Conservation (phyloP, 306 rosid species). For the Fragaria ananassa region DNA sequence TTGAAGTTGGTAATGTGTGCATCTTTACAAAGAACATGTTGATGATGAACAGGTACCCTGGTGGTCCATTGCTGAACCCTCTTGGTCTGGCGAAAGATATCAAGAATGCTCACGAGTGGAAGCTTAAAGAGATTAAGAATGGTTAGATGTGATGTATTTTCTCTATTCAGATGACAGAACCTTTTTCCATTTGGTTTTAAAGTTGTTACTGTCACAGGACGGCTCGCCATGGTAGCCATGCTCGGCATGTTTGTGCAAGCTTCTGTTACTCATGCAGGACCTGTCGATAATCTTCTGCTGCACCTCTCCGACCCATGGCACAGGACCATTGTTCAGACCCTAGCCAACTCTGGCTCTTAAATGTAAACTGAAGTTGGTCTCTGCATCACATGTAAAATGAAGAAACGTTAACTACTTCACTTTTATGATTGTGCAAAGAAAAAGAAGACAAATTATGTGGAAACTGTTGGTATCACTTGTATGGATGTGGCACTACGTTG, state of each 20-base stretch:
- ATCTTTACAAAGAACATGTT: background rate
- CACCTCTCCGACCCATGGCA: conserved; percentile 97
- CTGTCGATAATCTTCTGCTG: conserved; percentile 84
- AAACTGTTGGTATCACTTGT: background rate
- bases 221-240: conserved; percentile 90
- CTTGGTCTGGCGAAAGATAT: conserved; percentile 86
- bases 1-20: background rate
- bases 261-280: conserved; percentile 81
- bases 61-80: conserved; percentile 83
- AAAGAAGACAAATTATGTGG: background rate
- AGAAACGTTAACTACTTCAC: background rate
- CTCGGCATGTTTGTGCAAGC: conserved; percentile 91
- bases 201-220: conserved; percentile 39
- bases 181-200: background rate
- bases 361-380: background rate
- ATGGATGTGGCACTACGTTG: background rate
- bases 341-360: conserved; percentile 47
- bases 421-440: background rate
- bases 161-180: background rate
- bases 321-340: conserved; percentile 72
- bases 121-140: conserved; percentile 89
- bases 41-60: conserved; percentile 59
- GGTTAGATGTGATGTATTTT: conserved; percentile 36
- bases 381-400: background rate
- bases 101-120: conserved; percentile 65